phyloP scores from a whole-genome alignment of 306 rosid species.

The Hippophae gyantsensis region DNA sequence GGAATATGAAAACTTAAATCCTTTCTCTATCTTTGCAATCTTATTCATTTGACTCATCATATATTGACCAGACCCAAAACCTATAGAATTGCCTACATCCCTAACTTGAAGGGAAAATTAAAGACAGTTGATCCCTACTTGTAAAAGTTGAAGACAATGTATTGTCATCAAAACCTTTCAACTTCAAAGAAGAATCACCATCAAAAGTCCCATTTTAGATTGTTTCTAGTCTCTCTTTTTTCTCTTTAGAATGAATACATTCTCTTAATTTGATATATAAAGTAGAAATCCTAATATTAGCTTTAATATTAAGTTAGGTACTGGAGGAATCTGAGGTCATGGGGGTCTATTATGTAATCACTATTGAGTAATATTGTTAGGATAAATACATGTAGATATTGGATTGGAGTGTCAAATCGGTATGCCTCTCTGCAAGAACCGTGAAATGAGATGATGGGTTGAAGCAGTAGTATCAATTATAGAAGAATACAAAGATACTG shows the following conservation, averaged over 20 bases:
- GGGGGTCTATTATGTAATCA: conserved; percentile 23
- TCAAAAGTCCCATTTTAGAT: too few relatives aligned
- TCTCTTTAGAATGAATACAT: not conserved
- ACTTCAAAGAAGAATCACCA: not conserved
- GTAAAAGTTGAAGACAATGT: conserved; percentile 1
- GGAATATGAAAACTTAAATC: conserved; percentile 14
- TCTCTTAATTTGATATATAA: not conserved
- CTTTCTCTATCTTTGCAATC: too few relatives aligned
- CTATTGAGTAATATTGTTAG: conserved; percentile 16
- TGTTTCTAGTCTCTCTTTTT: not conserved
- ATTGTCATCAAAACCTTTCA: too few relatives aligned
- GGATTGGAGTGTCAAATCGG: too few relatives aligned
- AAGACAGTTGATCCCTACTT: too few relatives aligned
- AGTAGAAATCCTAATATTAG: conserved; percentile 3
- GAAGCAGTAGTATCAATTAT: conserved; percentile 40
- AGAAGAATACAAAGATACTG: conserved; percentile 35
- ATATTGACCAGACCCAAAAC: too few relatives aligned
- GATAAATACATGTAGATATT: conserved; percentile 12
- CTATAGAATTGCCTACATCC: too few relatives aligned
- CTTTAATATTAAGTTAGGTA: conserved; percentile 10
- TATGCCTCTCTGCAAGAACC: conserved; percentile 2
- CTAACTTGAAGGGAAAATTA: too few relatives aligned
- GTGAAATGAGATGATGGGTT: conserved; percentile 28
- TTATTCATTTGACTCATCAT: too few relatives aligned
- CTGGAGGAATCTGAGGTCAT: conserved; percentile 24